Percentiles rank a stretch among this genome's conserved stretches.
Evolutionary conservation across 1,284 basidiomycete genomes (phyloP).

Genomic region (Tremellales sp.): DNA sequence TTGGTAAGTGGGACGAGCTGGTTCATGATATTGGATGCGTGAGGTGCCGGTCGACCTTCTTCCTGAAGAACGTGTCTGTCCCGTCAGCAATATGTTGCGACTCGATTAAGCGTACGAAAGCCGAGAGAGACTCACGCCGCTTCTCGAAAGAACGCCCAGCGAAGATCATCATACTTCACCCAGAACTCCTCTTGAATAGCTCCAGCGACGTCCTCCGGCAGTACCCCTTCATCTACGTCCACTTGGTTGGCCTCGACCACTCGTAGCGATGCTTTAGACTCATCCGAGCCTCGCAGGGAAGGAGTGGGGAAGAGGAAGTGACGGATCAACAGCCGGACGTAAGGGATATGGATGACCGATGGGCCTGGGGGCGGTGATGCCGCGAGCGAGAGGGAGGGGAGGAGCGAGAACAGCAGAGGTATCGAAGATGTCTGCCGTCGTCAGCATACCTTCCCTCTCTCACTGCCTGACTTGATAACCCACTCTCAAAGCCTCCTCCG

Average conservation of each 20-base stretch:
- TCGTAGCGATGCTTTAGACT: conserved; percentile 16
- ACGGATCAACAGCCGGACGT: conserved; percentile 41
- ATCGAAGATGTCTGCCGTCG: conserved; percentile 63
- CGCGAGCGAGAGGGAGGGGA: conserved; percentile 70
- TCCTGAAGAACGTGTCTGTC: conserved; percentile 3
- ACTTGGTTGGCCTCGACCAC: conserved; percentile 24
- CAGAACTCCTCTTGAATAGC: conserved; percentile 46
- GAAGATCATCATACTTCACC: conserved; percentile 63
- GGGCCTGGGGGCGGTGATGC: conserved; percentile 30
- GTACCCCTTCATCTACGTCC: conserved; percentile 51
- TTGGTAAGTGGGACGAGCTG: conserved; percentile 74
- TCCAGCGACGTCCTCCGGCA: conserved; percentile 60
- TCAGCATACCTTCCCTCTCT: no score
- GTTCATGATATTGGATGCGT: conserved; percentile 63
- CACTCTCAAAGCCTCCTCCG: conserved; percentile 62
- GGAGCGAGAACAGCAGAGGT: conserved; percentile 73
- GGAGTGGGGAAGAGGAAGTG: conserved; percentile 33
- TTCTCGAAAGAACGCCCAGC: conserved; percentile 90
- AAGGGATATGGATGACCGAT: conserved; percentile 31
- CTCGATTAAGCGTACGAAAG: neutral
- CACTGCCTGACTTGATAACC: conserved; percentile 30
- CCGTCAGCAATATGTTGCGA: neutral
- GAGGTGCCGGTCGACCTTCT: conserved; percentile 2
- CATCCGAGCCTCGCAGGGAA: conserved; percentile 41
- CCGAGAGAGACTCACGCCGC: conserved; percentile 55